These are phyloP conservation scores for Klebsormidium nitens DNA, from an alignment of 139 green algal genomes.

Conservation along the genomic window DNA sequence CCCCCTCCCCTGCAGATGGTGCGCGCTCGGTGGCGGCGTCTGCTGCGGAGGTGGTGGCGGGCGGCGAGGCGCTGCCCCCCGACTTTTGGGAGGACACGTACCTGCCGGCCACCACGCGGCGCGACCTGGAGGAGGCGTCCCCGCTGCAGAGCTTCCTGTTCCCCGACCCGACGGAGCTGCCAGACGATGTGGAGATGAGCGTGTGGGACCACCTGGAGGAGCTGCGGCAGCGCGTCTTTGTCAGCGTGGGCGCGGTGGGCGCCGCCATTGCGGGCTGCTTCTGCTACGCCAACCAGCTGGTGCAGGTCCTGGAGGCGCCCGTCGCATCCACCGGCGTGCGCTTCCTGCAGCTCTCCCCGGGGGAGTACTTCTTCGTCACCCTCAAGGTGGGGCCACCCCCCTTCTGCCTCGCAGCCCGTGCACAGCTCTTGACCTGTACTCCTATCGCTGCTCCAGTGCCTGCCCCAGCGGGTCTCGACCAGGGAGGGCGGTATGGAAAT, in stretches of 20 bases:
- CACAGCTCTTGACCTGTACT: no score
- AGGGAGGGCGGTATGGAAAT: no score
- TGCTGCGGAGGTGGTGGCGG: no score
- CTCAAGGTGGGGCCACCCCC: slow-evolving; percentile 69
- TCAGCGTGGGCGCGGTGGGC: slow-evolving; percentile 46
- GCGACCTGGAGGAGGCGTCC: slow-evolving; percentile 12
- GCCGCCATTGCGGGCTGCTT: slow-evolving; percentile 82
- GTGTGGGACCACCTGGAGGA: slow-evolving; percentile 98
- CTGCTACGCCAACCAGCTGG: slow-evolving; percentile 69
- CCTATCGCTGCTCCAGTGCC: no score
- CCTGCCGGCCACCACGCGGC: no score
- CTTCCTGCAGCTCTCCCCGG: slow-evolving; percentile 96
- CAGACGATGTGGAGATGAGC: slow-evolving; percentile 80
- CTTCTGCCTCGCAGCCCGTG: not conserved
- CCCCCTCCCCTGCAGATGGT: no score
- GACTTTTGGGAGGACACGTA: no score
- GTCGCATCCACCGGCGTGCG: slow-evolving; percentile 82
- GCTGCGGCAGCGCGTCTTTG: slow-evolving; percentile 76
- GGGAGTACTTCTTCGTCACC: slow-evolving; percentile 98
- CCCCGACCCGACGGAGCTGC: slow-evolving; percentile 73
- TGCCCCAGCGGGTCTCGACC: no score
- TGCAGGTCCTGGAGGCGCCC: slow-evolving; percentile 92
- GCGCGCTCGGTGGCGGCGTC: no score
- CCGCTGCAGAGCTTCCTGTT: slow-evolving; percentile 60
- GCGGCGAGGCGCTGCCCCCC: no score